Conservation (phyloP, 768 basidiomycete species). For the Suillus clintonianus region DNA sequence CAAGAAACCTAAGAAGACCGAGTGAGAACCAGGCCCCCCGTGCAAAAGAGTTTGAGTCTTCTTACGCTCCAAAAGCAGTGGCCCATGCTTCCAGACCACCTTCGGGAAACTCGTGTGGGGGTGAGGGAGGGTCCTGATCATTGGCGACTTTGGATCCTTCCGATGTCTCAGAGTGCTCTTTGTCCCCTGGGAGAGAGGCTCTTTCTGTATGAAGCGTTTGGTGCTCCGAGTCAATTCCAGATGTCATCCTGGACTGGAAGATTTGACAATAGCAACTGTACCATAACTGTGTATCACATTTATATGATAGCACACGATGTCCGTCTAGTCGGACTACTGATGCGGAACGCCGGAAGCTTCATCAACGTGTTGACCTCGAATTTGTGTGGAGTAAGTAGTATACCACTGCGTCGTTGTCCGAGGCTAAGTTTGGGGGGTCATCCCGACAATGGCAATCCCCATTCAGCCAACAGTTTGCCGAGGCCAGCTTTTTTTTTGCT, state of each 20-base stretch:
- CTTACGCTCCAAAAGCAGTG: slow-evolving; percentile 1
- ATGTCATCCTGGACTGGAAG: neutral
- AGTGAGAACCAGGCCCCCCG: too few species aligned
- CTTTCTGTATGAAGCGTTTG: neutral
- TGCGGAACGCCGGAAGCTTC: too few species aligned
- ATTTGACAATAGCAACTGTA: neutral
- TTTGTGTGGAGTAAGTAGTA: too few species aligned
- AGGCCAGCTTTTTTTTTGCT: too few species aligned
- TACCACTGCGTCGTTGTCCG: too few species aligned
- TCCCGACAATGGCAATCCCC: too few species aligned
- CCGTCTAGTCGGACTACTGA: too few species aligned
- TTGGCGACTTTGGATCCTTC: neutral
- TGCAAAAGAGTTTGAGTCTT: neutral
- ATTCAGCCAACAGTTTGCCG: too few species aligned
- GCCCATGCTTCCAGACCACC: neutral
- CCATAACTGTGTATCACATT: too few species aligned
- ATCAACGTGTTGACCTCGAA: too few species aligned
- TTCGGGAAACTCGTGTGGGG: neutral
- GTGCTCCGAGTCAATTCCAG: neutral
- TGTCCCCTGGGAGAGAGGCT: neutral
- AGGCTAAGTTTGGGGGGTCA: too few species aligned
- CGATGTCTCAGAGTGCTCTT: neutral
- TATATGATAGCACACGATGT: too few species aligned
- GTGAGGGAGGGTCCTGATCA: neutral
- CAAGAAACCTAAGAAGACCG: neutral